Conservation (phyloP, 2,329 filamentous ascomycete species). For the Diaporthe destruens region DNA sequence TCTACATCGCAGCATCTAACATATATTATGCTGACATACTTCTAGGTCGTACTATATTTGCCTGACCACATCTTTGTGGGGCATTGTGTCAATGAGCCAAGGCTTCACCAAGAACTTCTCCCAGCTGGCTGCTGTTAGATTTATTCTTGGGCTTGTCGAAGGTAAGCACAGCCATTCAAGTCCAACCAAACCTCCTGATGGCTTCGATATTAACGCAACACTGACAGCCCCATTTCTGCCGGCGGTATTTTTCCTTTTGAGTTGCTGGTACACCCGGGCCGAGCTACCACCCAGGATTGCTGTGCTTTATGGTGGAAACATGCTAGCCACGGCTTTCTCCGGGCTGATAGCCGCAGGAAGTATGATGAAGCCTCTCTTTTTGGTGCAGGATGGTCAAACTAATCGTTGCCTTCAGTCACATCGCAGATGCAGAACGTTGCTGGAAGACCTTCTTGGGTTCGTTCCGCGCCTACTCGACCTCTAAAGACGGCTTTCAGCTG, state of each 20-base stretch:
- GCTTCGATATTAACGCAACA: neutral
- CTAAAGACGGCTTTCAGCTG: neutral
- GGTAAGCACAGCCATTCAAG: neutral
- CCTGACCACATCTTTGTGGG: constrained; percentile 44
- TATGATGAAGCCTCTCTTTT: neutral
- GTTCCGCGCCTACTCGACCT: neutral
- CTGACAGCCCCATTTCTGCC: neutral
- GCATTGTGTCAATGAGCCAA: constrained; percentile 49
- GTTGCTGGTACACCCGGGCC: constrained; percentile 59
- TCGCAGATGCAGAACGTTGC: neutral
- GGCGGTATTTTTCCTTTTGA: constrained; percentile 15
- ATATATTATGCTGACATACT: neutral
- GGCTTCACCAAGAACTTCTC: constrained; percentile 48
- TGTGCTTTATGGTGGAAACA: constrained; percentile 53
- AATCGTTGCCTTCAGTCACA: neutral
- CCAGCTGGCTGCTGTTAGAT: constrained; percentile 42
- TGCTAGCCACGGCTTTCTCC: constrained; percentile 52
- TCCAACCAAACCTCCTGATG: neutral
- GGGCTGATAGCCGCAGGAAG: constrained; percentile 50
- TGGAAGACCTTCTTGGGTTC: constrained; percentile 12
- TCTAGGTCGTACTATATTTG: constrained; percentile 43
- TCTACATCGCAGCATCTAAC: neutral
- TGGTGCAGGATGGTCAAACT: neutral
- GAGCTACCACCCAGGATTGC: constrained; percentile 51
- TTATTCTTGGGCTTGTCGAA: constrained; percentile 40